These are phyloP conservation scores for Phytopythium boreale DNA, from an alignment of 352 stramenopile species.

Conservation along the genomic window DNA sequence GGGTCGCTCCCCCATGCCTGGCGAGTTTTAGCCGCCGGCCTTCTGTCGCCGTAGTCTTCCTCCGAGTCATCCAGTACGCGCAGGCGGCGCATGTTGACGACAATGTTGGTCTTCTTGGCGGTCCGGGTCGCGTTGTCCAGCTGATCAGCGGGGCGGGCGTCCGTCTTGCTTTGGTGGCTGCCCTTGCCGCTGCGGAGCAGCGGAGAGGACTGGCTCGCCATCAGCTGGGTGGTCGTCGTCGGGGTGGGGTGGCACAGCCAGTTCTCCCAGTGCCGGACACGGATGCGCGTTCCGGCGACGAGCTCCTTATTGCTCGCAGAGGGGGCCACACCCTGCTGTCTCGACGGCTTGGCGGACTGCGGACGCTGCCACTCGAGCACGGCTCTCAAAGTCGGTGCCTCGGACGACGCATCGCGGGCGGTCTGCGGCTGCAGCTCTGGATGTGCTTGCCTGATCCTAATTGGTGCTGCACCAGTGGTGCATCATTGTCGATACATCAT, in stretches of 20 bases:
- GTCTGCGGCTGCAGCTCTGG: constrained; percentile 22
- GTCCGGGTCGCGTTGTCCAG: neutral
- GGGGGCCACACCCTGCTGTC: neutral
- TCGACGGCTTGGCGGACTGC: constrained; percentile 45
- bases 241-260: constrained; percentile 28
- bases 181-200: constrained; percentile 4
- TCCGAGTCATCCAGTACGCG: constrained; percentile 15
- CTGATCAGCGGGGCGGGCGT: neutral
- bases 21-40: neutral
- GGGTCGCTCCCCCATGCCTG: neutral
- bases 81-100: constrained; percentile 42
- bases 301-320: neutral
- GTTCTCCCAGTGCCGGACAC: constrained; percentile 30
- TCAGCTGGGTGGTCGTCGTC: neutral
- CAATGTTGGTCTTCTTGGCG: constrained; percentile 32
- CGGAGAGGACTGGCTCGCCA: constrained; percentile 19
- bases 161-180: neutral
- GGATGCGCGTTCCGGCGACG: constrained; percentile 20
- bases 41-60: neutral
- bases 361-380: constrained; percentile 23
- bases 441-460: neutral
- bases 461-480: neutral
- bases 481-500: neutral
- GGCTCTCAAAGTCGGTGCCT: neutral
- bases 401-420: constrained; percentile 12